Evolutionary conservation across 2,329 filamentous ascomycete genomes (phyloP), one percentile per base, ranked within the genome.

Genomic region (Talaromyces atroroseus): DNA sequence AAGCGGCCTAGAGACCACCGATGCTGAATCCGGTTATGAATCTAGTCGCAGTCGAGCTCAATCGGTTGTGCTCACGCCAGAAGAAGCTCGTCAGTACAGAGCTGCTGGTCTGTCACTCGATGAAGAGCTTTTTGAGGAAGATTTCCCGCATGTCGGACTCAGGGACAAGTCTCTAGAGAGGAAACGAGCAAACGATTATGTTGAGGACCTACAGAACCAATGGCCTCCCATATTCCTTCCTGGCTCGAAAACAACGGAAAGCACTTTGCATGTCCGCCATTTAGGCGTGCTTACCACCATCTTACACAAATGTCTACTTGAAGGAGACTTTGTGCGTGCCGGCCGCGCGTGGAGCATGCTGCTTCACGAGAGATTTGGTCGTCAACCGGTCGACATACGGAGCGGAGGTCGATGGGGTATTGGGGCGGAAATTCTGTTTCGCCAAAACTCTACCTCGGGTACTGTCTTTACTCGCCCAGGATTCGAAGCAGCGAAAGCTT

Each of bases 351-450:
- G 90, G 79, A 86, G 84, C 1, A 74, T 95, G 61, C 78, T 96
- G 32, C 69, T 91, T 48, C 82, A 87, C 49, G 80, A 83, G 48
- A 81, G 80, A 50, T 75, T 85, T 23, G 66, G 73, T 57, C 84
- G 83, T 2, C 70, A 72, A 49, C 74, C 75, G 6, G 77, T 92
- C 20, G 90, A 96, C 67, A 70, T 92, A 49, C 82, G 90, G 40
- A 77, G 77, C 20, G 80, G 86, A 64, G 81, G 83, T 36, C 80
- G 88, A 61, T 96, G 92, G 92, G 86, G 86, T 14, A 80, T 96
- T 46, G 91, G 90, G 0, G 90, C 89, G 2, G 92, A 96, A 72
- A 82, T 96, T 20, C 74, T 96, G 56, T 84, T 95, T 74, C 82
- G 87, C 16, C 53, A 58, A 18, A 52, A 26, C 10, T 20, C 52